Conservation (phyloP, 2,329 filamentous ascomycete genomes). For the Botrytis tulipae region DNA sequence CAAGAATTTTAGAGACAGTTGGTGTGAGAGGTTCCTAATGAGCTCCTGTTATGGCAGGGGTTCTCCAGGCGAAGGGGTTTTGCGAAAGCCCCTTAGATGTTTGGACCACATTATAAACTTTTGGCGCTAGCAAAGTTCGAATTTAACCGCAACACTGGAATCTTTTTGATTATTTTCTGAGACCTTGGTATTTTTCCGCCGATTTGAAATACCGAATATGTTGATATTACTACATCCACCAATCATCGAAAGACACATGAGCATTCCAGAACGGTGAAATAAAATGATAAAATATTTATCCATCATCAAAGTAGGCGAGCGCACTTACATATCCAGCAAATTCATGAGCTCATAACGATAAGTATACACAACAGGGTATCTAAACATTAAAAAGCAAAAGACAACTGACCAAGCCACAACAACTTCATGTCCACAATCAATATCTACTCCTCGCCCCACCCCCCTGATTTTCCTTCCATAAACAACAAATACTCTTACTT, state of each 20-base stretch:
- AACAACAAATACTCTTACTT: conserved; percentile 78
- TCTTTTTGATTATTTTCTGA: neutral
- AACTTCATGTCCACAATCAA: conserved; percentile 21
- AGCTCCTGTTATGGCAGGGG: neutral
- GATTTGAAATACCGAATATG: conserved; percentile 12
- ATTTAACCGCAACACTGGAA: conserved; percentile 41
- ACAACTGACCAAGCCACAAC: neutral
- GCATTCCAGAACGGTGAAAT: neutral
- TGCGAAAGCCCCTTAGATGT: neutral
- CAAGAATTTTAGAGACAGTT: neutral
- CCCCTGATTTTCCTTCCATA: conserved; percentile 53
- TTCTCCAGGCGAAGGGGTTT: neutral
- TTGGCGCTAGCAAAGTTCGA: neutral
- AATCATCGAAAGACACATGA: neutral
- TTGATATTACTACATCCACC: neutral
- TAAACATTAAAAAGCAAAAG: neutral
- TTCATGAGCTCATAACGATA: neutral
- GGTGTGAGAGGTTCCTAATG: neutral
- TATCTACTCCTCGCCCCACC: conserved; percentile 34
- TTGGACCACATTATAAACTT: neutral
- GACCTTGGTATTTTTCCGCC: neutral
- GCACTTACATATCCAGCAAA: neutral
- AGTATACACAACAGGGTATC: neutral
- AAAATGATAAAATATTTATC: neutral
- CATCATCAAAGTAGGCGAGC: neutral